Percentiles rank a stretch among this genome's conserved stretches.
These are phyloP conservation scores for Tubosaeta brunneosetosa DNA, from an alignment of 768 basidiomycete genomes.

Conservation along the genomic window DNA sequence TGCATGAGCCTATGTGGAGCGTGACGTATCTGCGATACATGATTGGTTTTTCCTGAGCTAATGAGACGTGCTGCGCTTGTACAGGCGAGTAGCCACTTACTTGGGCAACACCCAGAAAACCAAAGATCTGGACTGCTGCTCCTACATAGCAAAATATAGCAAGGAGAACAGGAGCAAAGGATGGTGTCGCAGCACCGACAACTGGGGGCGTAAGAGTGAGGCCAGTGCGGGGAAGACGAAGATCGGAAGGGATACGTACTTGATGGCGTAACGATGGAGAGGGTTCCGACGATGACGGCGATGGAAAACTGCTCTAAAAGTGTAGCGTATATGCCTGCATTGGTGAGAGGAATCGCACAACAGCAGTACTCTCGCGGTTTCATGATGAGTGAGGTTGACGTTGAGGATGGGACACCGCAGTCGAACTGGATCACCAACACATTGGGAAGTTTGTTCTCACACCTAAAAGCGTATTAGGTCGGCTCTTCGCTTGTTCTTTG, in stretches of 20 bases:
- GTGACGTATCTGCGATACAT: slow-evolving; percentile 66
- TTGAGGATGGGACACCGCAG: background rate
- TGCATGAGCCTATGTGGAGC: slow-evolving; percentile 51
- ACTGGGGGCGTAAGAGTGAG: slow-evolving; percentile 42
- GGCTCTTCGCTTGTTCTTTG: slow-evolving; percentile 19
- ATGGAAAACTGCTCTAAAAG: slow-evolving; percentile 72
- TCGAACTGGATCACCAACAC: background rate
- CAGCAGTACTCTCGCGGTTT: slow-evolving; percentile 87
- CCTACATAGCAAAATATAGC: slow-evolving; percentile 71
- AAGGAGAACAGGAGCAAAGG: slow-evolving; percentile 68
- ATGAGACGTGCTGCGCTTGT: slow-evolving; percentile 3
- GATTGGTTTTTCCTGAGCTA: slow-evolving; percentile 56
- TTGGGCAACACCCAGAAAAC: slow-evolving; percentile 78
- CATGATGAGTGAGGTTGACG: slow-evolving; percentile 35
- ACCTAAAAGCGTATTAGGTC: slow-evolving; percentile 11
- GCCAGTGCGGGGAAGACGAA: background rate
- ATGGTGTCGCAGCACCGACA: slow-evolving; percentile 82
- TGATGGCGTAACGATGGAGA: slow-evolving; percentile 72
- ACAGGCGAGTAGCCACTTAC: slow-evolving; percentile 34
- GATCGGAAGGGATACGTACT: slow-evolving; percentile 47
- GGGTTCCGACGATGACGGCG: slow-evolving; percentile 61
- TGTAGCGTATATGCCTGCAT: slow-evolving; percentile 83
- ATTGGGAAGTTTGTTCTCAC: slow-evolving; percentile 20
- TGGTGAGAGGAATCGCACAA: slow-evolving; percentile 86
- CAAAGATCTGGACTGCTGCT: slow-evolving; percentile 74